Base-by-base conservation (phyloP, 208 protist species). In the Leishmania tarentolae region DNA sequence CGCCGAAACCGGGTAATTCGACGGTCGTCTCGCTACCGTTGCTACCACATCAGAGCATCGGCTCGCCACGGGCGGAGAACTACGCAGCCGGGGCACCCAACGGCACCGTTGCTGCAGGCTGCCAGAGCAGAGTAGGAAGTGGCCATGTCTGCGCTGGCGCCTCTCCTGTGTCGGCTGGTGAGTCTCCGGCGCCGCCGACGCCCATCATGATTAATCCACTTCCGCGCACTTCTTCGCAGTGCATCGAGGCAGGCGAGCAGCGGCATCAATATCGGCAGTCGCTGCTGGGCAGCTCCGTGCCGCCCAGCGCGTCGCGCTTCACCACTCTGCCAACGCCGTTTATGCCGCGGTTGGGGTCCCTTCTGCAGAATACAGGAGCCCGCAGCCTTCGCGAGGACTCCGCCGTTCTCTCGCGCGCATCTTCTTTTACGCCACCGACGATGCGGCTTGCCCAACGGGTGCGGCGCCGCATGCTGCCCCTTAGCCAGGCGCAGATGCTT, bases 331-430 rank as follows among this genome's bases (percentile, higher is more conserved):
- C 82, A 28, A 79, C 78, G 40, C 82, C 82, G 0, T 85, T 82
- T 56, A 72, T 79, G n/a, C 56, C 77, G 15, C 76, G 71, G n/a
- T 76, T n/a, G n/a, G 53, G 80, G 59, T 44, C 53, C 0, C 47
- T 57, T 21, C 61, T 44, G 42, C 63, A 44, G 28, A 44, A 66
- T 57, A 82, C 65, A 56, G n/a, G 57, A 19, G 78, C 72, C 56
- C 82, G 72, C 71, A 86, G 77, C 73, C 31, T 79, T 24, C 82
- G 78, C 74, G 82, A 86, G 17, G 82, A 86, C 68, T 86, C 82
- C 1, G 75, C 74, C 28, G 7, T 82, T 0, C 78, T 86, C 42
- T 86, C 82, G 2, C 82, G 63, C 28, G 78, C 53, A 21, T 86
- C 82, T 46, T 86, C 82, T 28, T 82, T 80, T 68, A 70, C 82